A percentile compares a stretch with the other conserved stretches of the same genome.
Conservation (phyloP, 495 filamentous ascomycete genomes). For the Annulohypoxylon stygium region DNA sequence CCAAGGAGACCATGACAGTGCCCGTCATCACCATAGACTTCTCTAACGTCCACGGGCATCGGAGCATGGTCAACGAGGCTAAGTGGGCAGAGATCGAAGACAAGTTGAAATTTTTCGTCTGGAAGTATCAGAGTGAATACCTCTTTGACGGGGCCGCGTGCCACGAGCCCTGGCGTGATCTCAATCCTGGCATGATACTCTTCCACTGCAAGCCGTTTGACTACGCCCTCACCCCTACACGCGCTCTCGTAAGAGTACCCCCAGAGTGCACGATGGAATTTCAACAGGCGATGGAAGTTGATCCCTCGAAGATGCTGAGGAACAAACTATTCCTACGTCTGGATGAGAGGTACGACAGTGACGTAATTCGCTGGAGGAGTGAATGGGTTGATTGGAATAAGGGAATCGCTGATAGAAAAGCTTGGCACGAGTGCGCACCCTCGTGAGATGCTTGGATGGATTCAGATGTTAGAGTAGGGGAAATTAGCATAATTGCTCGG, state of each 20-base stretch:
- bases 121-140: neutral
- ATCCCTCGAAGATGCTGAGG: neutral
- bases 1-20: neutral
- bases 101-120: neutral
- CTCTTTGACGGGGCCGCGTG: neutral
- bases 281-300: neutral
- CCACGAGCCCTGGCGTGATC: neutral
- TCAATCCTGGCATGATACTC: slow-evolving; percentile 12
- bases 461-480: neutral
- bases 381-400: neutral
- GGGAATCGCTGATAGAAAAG: neutral
- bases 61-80: neutral
- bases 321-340: neutral
- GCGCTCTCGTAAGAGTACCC: neutral
- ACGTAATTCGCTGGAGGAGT: neutral
- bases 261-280: neutral
- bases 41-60: neutral
- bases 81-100: neutral
- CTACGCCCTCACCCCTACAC: neutral
- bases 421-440: neutral
- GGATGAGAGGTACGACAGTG: neutral
- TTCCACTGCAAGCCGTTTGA: slow-evolving; percentile 9
- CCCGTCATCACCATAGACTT: slow-evolving; percentile 11
- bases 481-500: neutral
- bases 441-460: neutral